Base-by-base conservation (phyloP, 768 basidiomycete species). In the Kockovaella imperatae region DNA sequence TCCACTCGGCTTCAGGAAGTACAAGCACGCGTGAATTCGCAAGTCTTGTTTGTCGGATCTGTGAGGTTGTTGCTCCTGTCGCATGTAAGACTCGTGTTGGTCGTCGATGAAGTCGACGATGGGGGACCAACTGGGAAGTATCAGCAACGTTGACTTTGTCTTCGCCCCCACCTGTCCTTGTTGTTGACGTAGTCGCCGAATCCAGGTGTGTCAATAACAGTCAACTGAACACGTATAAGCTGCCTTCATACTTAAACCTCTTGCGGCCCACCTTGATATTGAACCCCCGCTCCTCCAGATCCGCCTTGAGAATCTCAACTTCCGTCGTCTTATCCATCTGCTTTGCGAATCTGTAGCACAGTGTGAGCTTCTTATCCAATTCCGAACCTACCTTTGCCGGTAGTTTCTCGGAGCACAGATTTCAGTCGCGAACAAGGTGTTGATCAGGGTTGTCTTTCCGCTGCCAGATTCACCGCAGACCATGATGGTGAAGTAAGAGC, bases 171-270 rank as follows among this genome's bases (percentile, higher is more conserved):
- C 70, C 88, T 91, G 73, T 97, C 95, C 48, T 88, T 82, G 80
- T 99, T 99, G 86, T 99, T 99, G 75, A 99, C 93, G 67, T 96
- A 97, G 84, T 99, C 95, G 30, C 95, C 95, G 56, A 97, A 99
- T 24, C 95, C 95, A 46, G 95, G 95, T 10, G 93, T 96, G 74
- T 99, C 95, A 57, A 99, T 93, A 70, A 97, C 95, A 15, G 86
- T 91, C 56, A 99, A 82, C 78, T 96, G 42, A 14, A 39, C 17
- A 32, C 17, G 26, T 17, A 4, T 5, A 35, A 29, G 20, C 17
- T 3, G 26, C 25, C 5, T 11, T 14, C 40, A 53, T 38, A 55
- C 44, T 13, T 7, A 43, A 1, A 21, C 0, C 46, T 6, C 17
- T 10, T 5, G 7, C 5, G n/a, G 35, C 57, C 35, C 23, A 61